Base-by-base conservation (phyloP, 2,329 filamentous ascomycete genomes). In the Balansia obtecta region DNA sequence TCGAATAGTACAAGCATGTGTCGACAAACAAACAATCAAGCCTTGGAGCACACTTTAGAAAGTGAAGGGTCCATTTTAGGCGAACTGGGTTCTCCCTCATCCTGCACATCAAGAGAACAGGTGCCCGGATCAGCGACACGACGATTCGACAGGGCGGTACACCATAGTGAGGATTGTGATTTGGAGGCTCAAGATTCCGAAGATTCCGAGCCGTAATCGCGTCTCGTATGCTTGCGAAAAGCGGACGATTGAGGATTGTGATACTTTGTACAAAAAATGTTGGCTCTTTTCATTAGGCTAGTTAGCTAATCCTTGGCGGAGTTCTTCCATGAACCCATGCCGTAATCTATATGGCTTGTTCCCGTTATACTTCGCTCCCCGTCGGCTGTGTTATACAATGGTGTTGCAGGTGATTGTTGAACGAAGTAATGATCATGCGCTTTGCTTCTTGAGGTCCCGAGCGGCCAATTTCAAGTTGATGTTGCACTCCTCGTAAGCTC, bases 401-500 rank as follows among this genome's bases (percentile, higher is more conserved):
- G 53, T 46, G 53, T 46, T 41, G 42, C 13, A 10, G 30, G 33
- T 13, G 41, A 15, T 55, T 49, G 48, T 34, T 16, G 32, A n/a
- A 10, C 16, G 1, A 20, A 18, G 30, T 8, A 30, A 4, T 27
- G 46, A 37, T 52, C 64, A 74, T 62, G 71, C 68, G 50, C 59
- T 58, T 61, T 72, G 69, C 65, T 70, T 76, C 70, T 75, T 77
- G 58, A 81, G 69, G 50, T 80, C 76, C 60, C 71, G 72, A 43
- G 77, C 73, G 37, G 78, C 77, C 65, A 76, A 73, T 71, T 82
- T 83, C 61, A 83, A 67, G 72, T 74, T 84, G 73, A 78, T 86
- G 75, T 98, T 95, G 72, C 93, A 96, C 76, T 98, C 93, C 71
- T 98, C 93, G 76, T 95, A 98, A 52, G 93, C 93, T 63, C 94